Evolutionary conservation across 2,329 filamentous ascomycete genomes (phyloP).

Genomic region (Davidsoniella australis): DNA sequence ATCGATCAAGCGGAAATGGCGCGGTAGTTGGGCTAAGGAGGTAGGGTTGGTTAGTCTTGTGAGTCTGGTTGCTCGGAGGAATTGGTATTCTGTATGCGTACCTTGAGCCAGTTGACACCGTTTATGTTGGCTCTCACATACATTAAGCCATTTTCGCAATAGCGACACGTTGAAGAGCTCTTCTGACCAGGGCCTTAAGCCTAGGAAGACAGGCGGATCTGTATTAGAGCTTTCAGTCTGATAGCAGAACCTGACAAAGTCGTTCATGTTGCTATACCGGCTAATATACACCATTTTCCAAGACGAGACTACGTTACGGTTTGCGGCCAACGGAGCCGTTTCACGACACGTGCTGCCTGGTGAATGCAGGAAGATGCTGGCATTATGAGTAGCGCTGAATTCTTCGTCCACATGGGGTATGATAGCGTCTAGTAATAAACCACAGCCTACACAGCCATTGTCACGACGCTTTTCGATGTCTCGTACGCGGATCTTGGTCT

Average conservation of each 20-base stretch:
- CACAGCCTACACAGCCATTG: not conserved
- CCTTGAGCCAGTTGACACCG: not conserved
- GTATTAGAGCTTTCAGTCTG: not conserved
- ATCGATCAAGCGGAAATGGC: conserved; percentile 4
- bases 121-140: not conserved
- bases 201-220: not conserved
- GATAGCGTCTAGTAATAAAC: not conserved
- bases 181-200: not conserved
- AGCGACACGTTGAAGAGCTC: conserved; percentile 2
- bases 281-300: conserved; percentile 1
- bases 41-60: not conserved
- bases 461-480: not conserved
- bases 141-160: not conserved
- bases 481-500: not conserved
- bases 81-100: too few species aligned
- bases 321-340: not conserved
- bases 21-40: not conserved
- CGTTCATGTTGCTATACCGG: not conserved
- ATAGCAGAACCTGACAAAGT: not conserved
- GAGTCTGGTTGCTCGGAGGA: not conserved
- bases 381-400: too few species aligned
- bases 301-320: not conserved
- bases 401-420: not conserved
- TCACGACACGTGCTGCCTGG: not conserved
- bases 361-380: too few species aligned